These are phyloP conservation scores for Sergeia podlipaevii DNA, from an alignment of 208 protist species.

Conservation along the genomic window DNA sequence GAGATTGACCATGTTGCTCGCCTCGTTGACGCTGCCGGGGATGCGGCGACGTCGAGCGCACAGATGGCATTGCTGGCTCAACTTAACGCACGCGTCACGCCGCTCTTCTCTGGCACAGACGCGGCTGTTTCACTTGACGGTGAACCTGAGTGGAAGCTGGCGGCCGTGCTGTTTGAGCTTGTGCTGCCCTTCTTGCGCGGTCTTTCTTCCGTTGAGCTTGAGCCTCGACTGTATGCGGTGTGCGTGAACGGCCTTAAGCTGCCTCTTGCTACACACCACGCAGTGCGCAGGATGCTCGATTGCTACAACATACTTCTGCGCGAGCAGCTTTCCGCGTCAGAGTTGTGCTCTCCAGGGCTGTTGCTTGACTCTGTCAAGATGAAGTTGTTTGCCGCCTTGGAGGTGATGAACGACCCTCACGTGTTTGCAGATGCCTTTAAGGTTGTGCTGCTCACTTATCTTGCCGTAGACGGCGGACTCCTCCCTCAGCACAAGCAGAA, in stretches of 20 bases:
- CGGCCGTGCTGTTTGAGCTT: conserved; percentile 21
- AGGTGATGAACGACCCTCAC: conserved; percentile 48
- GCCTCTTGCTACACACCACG: conserved; percentile 39
- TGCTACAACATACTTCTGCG: conserved; percentile 45
- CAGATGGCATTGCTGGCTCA: conserved; percentile 17
- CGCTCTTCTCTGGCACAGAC: conserved; percentile 20
- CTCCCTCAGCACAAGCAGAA: conserved; percentile 6
- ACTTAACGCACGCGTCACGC: conserved; percentile 29
- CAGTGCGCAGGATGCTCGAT: conserved; percentile 57
- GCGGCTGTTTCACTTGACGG: conserved; percentile 9
- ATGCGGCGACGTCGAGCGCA: not conserved
- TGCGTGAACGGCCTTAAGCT: conserved; percentile 83
- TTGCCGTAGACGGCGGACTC: conserved; percentile 25
- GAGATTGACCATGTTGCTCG: conserved; percentile 41
- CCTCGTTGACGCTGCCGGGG: conserved; percentile 16
- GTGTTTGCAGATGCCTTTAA: conserved; percentile 35
- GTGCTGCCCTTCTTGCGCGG: conserved; percentile 48
- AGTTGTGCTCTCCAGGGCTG: conserved; percentile 3
- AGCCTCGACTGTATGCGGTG: conserved; percentile 49
- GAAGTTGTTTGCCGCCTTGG: conserved; percentile 51
- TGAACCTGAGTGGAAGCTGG: conserved; percentile 16
- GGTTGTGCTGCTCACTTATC: conserved; percentile 60
- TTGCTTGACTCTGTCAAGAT: conserved; percentile 22
- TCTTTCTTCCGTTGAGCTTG: conserved; percentile 17
- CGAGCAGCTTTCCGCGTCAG: conserved; percentile 18